Conservation (phyloP, 1,139 yeast genomes). For the Debaryomyces sp. region DNA sequence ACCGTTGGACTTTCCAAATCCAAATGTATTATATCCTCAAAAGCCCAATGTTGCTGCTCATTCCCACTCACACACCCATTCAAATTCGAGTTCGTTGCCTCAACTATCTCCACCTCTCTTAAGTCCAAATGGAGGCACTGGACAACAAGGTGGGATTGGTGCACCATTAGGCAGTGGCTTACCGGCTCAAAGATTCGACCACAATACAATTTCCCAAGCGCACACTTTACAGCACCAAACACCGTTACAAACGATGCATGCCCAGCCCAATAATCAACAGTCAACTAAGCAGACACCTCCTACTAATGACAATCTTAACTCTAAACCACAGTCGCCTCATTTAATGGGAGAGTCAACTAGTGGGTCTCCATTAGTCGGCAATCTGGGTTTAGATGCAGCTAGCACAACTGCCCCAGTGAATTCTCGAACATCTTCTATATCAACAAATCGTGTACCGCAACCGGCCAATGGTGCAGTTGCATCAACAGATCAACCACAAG, state of each 20-base stretch:
- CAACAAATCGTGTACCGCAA: slow-evolving; percentile 4
- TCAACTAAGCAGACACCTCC: slow-evolving; percentile 7
- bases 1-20: slow-evolving; percentile 56
- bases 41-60: slow-evolving; percentile 15
- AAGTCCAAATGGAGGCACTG: slow-evolving; percentile 10
- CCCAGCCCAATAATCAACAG: slow-evolving; percentile 1
- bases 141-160: slow-evolving; percentile 5
- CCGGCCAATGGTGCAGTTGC: slow-evolving; percentile 1
- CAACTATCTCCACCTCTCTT: slow-evolving; percentile 15
- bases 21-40: slow-evolving; percentile 27
- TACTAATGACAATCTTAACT: slow-evolving; percentile 6
- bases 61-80: slow-evolving; percentile 8
- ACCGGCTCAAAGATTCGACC: slow-evolving; percentile 3
- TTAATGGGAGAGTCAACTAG: slow-evolving; percentile 1
- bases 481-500: slow-evolving; percentile 10
- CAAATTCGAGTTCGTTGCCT: slow-evolving; percentile 4
- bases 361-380: slow-evolving; percentile 6
- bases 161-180: not conserved
- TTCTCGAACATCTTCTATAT: slow-evolving; percentile 6
- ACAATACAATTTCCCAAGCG: slow-evolving; percentile 1
- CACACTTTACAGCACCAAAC: slow-evolving; percentile 1
- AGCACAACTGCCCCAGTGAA: slow-evolving; percentile 8
- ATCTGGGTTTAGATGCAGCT: slow-evolving; percentile 1
- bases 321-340: slow-evolving; percentile 10
- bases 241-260: slow-evolving; percentile 5